Percentiles rank a stretch among this genome's conserved stretches.
Conservation (phyloP, 176 grass and related monocot species). For the Hsuehochloa calcarea region DNA sequence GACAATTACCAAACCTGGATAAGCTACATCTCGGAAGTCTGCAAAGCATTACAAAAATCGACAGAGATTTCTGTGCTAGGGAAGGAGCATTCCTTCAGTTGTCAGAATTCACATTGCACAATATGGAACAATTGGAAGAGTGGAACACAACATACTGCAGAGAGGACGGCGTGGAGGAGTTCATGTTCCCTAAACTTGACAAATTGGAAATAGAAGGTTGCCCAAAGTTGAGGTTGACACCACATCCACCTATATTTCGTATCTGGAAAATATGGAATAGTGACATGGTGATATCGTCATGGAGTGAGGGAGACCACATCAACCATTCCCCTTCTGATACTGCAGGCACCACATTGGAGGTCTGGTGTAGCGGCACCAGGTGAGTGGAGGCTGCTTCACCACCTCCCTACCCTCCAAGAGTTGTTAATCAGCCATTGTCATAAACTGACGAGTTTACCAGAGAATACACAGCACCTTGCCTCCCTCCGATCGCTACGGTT, state of each 20-base stretch:
- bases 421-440: rapidly evolving
- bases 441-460: no score
- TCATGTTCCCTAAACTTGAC: background rate
- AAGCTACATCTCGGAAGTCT: rapidly evolving
- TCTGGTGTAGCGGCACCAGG: rapidly evolving
- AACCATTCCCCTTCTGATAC: background rate
- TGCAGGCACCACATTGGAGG: background rate
- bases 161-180: background rate
- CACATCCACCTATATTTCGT: background rate
- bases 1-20: background rate
- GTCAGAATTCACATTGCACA: rapidly evolving
- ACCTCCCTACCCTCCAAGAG: background rate
- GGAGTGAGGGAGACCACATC: no score
- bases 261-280: rapidly evolving
- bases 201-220: rapidly evolving
- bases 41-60: background rate
- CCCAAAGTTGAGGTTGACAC: background rate
- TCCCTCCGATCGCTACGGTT: background rate
- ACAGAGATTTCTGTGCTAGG: background rate
- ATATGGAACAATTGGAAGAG: background rate
- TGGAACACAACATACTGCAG: background rate
- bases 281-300: background rate
- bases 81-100: background rate
- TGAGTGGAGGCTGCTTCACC: background rate
- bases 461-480: background rate